Evolutionary conservation across 2,329 filamentous ascomycete genomes (phyloP).

Genomic region (Cladobotryum mycophilum): DNA sequence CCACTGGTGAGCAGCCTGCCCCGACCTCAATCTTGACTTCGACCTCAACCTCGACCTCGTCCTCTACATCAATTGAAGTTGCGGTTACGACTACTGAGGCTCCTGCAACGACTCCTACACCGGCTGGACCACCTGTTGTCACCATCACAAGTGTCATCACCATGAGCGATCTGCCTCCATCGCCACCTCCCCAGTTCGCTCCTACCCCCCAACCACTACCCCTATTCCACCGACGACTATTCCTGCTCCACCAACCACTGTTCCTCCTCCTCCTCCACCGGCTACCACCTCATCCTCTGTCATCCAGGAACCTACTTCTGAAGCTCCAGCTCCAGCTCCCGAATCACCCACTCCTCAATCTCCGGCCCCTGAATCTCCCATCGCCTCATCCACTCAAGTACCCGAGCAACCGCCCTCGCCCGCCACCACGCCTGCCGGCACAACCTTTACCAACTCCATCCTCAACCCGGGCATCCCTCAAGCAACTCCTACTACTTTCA

Average conservation of each 20-base stretch:
- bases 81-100: background rate
- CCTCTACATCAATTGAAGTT: background rate
- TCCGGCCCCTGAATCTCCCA: constrained; percentile 5
- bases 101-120: constrained; percentile 13
- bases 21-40: constrained; percentile 15
- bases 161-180: constrained; percentile 18
- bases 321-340: background rate
- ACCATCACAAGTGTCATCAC: constrained; percentile 26
- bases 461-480: constrained; percentile 9
- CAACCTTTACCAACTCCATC: constrained; percentile 23
- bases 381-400: background rate
- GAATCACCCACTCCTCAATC: background rate
- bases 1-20: background rate
- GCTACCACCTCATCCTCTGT: background rate
- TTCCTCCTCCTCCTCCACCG: background rate
- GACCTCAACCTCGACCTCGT: background rate
- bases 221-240: no score
- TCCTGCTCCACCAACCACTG: constrained; percentile 1
- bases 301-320: no score
- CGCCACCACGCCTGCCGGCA: constrained; percentile 12
- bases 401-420: constrained; percentile 6
- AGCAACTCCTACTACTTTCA: constrained; percentile 15
- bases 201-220: background rate
- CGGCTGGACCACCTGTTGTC: constrained; percentile 15
- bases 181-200: constrained; percentile 9